These are phyloP conservation scores for Pholiota molesta DNA, from an alignment of 768 basidiomycete species.

Conservation along the genomic window DNA sequence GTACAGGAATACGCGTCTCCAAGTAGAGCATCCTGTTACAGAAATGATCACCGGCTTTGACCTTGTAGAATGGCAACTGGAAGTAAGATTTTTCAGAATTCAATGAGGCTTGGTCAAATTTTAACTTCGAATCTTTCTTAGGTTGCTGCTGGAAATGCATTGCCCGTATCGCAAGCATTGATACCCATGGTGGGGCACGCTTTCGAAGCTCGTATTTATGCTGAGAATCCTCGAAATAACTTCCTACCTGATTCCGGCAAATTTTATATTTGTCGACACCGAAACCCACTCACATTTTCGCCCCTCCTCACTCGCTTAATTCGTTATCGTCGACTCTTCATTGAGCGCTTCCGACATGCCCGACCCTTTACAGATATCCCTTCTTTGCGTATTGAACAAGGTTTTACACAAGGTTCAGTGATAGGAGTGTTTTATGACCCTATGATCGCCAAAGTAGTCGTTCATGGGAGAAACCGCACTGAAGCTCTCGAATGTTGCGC, in stretches of 20 bases:
- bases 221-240: slow-evolving; percentile 91
- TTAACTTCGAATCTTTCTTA: slow-evolving; percentile 24
- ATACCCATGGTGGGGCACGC: slow-evolving; percentile 92
- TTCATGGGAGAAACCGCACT: slow-evolving; percentile 80
- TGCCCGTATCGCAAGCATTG: slow-evolving; percentile 75
- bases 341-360: slow-evolving; percentile 32
- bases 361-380: slow-evolving; percentile 46
- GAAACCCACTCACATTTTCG: slow-evolving; percentile 68
- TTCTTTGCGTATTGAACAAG: slow-evolving; percentile 86
- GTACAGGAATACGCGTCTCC: slow-evolving; percentile 78
- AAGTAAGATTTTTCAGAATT: slow-evolving; percentile 43
- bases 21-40: slow-evolving; percentile 92
- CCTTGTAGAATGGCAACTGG: slow-evolving; percentile 94
- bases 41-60: slow-evolving; percentile 96
- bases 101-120: neutral
- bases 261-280: slow-evolving; percentile 85
- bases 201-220: slow-evolving; percentile 95
- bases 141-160: slow-evolving; percentile 87
- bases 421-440: slow-evolving; percentile 92
- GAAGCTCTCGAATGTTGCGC: slow-evolving; percentile 83
- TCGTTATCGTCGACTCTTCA: slow-evolving; percentile 23
- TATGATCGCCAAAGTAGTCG: slow-evolving; percentile 91
- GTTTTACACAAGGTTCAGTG: slow-evolving; percentile 77
- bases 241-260: slow-evolving; percentile 92
- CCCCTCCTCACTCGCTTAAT: slow-evolving; percentile 42